phyloP scores from a whole-genome alignment of 257 asterid genomes.

The Solanum bukasovii region DNA sequence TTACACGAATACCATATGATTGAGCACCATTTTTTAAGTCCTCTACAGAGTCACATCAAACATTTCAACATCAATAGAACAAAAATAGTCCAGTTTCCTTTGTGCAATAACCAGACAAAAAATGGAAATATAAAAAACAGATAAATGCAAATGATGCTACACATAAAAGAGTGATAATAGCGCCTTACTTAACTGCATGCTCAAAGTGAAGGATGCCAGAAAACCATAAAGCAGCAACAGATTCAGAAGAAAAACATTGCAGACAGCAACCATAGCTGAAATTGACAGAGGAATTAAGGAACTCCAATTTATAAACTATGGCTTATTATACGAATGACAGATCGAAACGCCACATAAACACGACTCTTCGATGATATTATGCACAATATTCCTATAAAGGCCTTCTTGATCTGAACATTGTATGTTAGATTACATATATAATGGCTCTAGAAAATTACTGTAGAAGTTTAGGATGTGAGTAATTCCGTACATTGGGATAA shows the following conservation, averaged over 20 bases:
- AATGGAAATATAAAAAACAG: no score
- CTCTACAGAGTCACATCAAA: constrained; percentile 48
- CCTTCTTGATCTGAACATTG: neutral
- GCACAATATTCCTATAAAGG: neutral
- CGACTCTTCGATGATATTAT: neutral
- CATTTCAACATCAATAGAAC: constrained; percentile 41
- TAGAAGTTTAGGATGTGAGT: neutral
- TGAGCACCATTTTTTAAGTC: neutral
- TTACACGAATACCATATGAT: constrained; percentile 16
- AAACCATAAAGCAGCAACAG: neutral
- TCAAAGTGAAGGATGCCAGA: constrained; percentile 10
- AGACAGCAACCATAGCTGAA: neutral
- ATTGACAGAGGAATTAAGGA: neutral
- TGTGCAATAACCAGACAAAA: neutral
- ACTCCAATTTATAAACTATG: neutral
- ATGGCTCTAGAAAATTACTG: neutral
- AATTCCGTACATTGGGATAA: neutral
- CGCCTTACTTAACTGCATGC: constrained; percentile 58
- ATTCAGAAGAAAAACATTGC: neutral
- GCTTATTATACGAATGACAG: neutral
- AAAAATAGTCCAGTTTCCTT: constrained; percentile 28
- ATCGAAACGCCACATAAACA: neutral
- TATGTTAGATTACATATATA: neutral
- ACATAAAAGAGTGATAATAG: neutral
- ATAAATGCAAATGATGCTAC: neutral